Evolutionary conservation across 305 asterid genomes (phyloP).

Genomic region (Lippia alba): DNA sequence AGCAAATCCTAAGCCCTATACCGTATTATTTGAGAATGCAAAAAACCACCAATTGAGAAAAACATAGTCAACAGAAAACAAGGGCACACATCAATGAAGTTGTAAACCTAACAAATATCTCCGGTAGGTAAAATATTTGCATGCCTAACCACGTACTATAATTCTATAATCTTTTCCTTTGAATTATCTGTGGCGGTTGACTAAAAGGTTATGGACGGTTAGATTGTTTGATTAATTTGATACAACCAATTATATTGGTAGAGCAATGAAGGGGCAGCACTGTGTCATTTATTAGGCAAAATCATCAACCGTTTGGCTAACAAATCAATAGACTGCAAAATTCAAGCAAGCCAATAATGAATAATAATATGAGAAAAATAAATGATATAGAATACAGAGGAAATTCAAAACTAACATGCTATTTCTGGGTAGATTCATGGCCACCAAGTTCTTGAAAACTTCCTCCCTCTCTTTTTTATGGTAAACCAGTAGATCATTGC

Average conservation of each 20-base stretch:
- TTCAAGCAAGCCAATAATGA: not conserved
- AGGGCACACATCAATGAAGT: not conserved
- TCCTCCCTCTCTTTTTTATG: conserved; percentile 82
- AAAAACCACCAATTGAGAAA: no score
- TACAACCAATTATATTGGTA: not conserved
- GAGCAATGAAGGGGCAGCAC: not conserved
- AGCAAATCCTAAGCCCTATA: not conserved
- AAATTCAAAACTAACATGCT: conserved; percentile 59
- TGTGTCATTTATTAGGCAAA: not conserved
- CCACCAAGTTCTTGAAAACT: conserved; percentile 69
- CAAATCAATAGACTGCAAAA: not conserved
- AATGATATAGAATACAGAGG: conserved; percentile 18
- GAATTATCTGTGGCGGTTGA: not conserved
- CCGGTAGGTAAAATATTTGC: not conserved
- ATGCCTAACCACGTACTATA: not conserved
- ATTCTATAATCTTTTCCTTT: not conserved
- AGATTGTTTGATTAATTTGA: not conserved
- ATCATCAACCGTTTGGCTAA: not conserved
- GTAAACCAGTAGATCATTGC: conserved; percentile 78
- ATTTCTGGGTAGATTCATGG: conserved; percentile 78
- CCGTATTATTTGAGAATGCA: not conserved
- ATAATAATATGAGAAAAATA: not conserved
- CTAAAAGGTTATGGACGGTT: not conserved
- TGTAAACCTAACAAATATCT: not conserved
- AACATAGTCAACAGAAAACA: not conserved